phyloP scores from a whole-genome alignment of 345 rosid species.

The Erucastrum elatum region DNA sequence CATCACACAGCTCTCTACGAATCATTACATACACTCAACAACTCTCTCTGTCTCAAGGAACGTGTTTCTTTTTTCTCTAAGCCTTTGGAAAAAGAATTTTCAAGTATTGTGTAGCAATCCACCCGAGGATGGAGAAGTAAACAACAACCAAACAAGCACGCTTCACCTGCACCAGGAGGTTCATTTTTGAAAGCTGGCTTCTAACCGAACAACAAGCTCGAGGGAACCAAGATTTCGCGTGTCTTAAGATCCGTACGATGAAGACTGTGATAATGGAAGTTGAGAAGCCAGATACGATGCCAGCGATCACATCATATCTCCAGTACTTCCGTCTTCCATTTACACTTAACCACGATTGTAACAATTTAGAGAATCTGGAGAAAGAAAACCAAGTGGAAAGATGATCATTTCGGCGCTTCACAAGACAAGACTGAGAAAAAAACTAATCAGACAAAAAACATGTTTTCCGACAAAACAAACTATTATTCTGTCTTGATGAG shows the following conservation, averaged over 20 bases:
- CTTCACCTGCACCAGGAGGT: slow-evolving; percentile 40
- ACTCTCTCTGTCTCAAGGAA: slow-evolving; percentile 1
- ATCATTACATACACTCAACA: slow-evolving; percentile 19
- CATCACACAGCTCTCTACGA: slow-evolving; percentile 26
- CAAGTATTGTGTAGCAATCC: slow-evolving; percentile 57
- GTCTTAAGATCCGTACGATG: slow-evolving; percentile 43
- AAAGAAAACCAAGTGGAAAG: not conserved
- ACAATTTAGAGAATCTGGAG: slow-evolving; percentile 48
- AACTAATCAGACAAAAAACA: not conserved
- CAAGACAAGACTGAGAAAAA: not conserved
- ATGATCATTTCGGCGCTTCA: not conserved
- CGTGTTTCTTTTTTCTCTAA: slow-evolving; percentile 12
- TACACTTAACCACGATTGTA: slow-evolving; percentile 40
- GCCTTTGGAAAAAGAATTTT: slow-evolving; percentile 50
- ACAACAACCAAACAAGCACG: slow-evolving; percentile 62
- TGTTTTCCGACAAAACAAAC: not conserved
- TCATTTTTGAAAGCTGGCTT: slow-evolving; percentile 28
- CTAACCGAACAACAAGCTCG: slow-evolving; percentile 26
- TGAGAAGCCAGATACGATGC: slow-evolving; percentile 57
- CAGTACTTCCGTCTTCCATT: slow-evolving; percentile 43
- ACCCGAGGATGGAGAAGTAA: slow-evolving; percentile 56
- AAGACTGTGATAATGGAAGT: slow-evolving; percentile 58
- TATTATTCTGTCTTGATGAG: not conserved
- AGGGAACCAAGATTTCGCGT: slow-evolving; percentile 45
- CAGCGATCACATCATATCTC: slow-evolving; percentile 59